Evolutionary conservation across 2,329 filamentous ascomycete species (phyloP), one percentile per base, ranked within the genome.

Genomic region (Alternaria sp.): DNA sequence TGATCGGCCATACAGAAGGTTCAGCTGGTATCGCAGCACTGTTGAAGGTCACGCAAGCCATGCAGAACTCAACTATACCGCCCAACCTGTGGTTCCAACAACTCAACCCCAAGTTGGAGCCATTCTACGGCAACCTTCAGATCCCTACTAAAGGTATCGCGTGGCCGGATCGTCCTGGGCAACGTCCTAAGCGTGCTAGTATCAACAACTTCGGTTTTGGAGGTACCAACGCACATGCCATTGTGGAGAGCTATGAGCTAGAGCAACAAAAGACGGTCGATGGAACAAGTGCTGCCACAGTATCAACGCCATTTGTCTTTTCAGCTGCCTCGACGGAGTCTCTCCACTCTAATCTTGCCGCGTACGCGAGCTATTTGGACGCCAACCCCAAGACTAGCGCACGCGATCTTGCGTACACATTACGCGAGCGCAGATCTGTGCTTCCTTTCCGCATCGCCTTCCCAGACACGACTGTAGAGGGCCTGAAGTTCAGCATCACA

Each of bases 1-100:
- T 81, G 22, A 70, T 82, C 38, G 81, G 81, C 1, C 81, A 82
- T 57, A 73, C 75, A 1, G 79, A 82, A 65, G 79, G 75, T 7
- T 71, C 76, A 1, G 76, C 78, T 6, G 80, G 79, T 18, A 54
- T 81, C 0, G 76, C 76, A 7, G 75, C 74, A 4, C 22, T 81
- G 16, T 61, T 81, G 8, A 80, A 80, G 51, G 76, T 74, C 3
- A 70, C 73, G 0, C 59, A 81, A 38, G 75, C 79, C 3, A 22
- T 66, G 5, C 48, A 61, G n/a, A 41, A 64, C 28, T 61, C 63
- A 4, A 65, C 42, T 0, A 66, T 81, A 5, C 79, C 79, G 0
- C 66, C 73, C 12, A 80, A 79, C 24, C 56, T 79, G 38, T 70
- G 70, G 16, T 73, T 80, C 56, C 16, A 64, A 7, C 58, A 73